phyloP scores from a whole-genome alignment of 148 eudicot species.

The Vaccinium darrowii region DNA sequence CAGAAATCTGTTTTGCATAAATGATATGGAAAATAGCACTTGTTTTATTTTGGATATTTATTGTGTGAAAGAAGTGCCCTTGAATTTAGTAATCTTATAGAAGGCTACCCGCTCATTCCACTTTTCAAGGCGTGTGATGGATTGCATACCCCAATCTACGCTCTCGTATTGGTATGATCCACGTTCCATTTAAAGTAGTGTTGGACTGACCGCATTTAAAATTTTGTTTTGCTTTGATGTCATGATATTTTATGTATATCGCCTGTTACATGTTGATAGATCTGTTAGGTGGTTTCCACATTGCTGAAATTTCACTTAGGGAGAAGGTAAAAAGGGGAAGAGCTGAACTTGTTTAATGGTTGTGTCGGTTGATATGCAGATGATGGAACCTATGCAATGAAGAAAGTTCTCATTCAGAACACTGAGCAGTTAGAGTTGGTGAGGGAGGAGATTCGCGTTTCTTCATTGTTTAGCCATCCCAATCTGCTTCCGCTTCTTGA shows the following conservation, averaged over 20 bases:
- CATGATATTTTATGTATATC: not conserved
- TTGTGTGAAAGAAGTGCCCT: not conserved
- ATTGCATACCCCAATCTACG: not conserved
- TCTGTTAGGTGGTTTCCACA: not conserved
- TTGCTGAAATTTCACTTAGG: not conserved
- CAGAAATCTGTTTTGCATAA: not conserved
- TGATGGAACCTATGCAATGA: slow-evolving; percentile 99
- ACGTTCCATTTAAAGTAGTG: not conserved
- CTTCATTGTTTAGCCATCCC: slow-evolving; percentile 87
- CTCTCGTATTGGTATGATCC: not conserved
- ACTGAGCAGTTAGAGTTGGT: slow-evolving; percentile 90
- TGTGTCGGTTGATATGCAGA: slow-evolving; percentile 45
- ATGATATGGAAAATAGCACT: not conserved
- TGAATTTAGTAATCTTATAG: not conserved
- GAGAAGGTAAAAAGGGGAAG: not conserved
- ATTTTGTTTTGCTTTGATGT: not conserved
- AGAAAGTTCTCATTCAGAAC: slow-evolving; percentile 92
- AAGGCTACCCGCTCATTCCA: not conserved
- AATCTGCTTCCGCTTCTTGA: slow-evolving; percentile 95
- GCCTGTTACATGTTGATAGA: not conserved
- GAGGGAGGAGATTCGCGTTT: slow-evolving; percentile 94
- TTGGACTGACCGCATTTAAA: not conserved
- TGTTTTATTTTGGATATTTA: not conserved
- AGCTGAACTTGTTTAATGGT: not conserved
- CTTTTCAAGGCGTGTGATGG: not conserved